Evolutionary conservation across 306 rosid species (phyloP).

Genomic region (Casuarina equisetifolia): DNA sequence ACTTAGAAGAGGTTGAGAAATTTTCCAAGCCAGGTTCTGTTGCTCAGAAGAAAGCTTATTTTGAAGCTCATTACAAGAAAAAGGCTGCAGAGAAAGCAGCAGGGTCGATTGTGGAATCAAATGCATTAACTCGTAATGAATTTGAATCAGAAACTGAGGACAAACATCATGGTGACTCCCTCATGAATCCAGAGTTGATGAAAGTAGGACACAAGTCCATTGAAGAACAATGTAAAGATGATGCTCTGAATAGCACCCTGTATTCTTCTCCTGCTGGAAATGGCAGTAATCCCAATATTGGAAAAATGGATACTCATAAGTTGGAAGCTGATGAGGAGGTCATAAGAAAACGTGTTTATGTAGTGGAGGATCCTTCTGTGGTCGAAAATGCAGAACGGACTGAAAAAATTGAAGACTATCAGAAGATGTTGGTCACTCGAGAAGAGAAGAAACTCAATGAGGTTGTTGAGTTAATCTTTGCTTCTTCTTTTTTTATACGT

Average conservation of each 20-base stretch:
- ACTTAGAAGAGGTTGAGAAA: slow-evolving; percentile 79
- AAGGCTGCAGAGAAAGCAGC: slow-evolving; percentile 75
- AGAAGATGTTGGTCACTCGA: slow-evolving; percentile 17
- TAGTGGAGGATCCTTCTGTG: slow-evolving; percentile 27
- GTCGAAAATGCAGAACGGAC: slow-evolving; percentile 29
- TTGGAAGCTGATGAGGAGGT: slow-evolving; percentile 37
- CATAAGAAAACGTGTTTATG: slow-evolving; percentile 23
- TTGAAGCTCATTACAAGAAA: slow-evolving; percentile 88
- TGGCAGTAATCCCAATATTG: slow-evolving; percentile 21
- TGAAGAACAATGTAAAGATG: slow-evolving; percentile 29
- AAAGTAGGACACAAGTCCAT: slow-evolving; percentile 24
- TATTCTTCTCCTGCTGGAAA: slow-evolving; percentile 25
- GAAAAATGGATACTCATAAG: slow-evolving; percentile 27
- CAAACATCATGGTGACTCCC: slow-evolving; percentile 13
- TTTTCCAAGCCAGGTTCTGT: slow-evolving; percentile 89
- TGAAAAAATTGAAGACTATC: slow-evolving; percentile 35
- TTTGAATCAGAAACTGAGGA: slow-evolving; percentile 30
- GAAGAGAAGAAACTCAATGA: slow-evolving; percentile 34
- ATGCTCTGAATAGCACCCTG: slow-evolving; percentile 23
- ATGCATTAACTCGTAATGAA: slow-evolving; percentile 21
- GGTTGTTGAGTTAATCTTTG: slow-evolving; percentile 35
- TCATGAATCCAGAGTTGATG: not conserved
- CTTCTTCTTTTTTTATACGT: slow-evolving; percentile 14
- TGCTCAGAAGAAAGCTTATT: slow-evolving; percentile 85
- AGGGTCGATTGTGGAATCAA: slow-evolving; percentile 45